Evolutionary conservation across 2,329 filamentous ascomycete species (phyloP), one percentile per base, ranked within the genome.

Genomic region (Microdochium trichocladiopsis): DNA sequence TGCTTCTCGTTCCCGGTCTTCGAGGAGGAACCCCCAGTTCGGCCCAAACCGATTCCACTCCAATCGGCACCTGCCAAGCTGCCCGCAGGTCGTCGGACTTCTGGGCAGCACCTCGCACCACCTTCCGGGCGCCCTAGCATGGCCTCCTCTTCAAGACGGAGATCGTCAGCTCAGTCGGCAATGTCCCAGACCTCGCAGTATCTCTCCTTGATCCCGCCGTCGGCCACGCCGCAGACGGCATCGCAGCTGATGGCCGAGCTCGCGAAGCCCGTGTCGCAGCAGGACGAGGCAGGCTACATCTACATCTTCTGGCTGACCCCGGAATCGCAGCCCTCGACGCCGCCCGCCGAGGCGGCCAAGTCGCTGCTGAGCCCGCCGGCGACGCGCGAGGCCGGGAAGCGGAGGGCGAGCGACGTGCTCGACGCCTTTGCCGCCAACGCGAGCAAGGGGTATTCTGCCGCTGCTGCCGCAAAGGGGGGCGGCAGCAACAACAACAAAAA

Each of bases 241-340:
- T 86, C 90, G 0, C 72, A 77, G 4, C 76, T 97, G 3, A 78
- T 93, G 54, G 75, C 86, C 2, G 92, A 97, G 67, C 77, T 97
- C 10, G 82, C 76, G 69, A 65, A 94, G 80, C 74, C 90, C 1
- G 80, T 92, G 47, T 91, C 90, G 0, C 74, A 82, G 22, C 73
- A 78, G 51, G 89, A 94, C 58, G 89, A 95, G 60, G 76, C 87
- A 12, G 94, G 94, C 36, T 99, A 94, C 72, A 97, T 99, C 59
- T 99, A 99, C 77, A 95, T 99, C 69, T 99, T 97, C 77, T 96
- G 93, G 91, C 78, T 96, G 22, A 96, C 90, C 0, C 84, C 90
- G 28, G 75, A 80, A 33, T 78, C 77, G 2, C 71, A 81, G 8
- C 66, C 76, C 0, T 67, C 79, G 0, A 72, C 77, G 1, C 76